Percentiles rank a stretch among this genome's conserved stretches.
Conservation (phyloP, 2,329 filamentous ascomycete species). For the Clonostachys sp. region DNA sequence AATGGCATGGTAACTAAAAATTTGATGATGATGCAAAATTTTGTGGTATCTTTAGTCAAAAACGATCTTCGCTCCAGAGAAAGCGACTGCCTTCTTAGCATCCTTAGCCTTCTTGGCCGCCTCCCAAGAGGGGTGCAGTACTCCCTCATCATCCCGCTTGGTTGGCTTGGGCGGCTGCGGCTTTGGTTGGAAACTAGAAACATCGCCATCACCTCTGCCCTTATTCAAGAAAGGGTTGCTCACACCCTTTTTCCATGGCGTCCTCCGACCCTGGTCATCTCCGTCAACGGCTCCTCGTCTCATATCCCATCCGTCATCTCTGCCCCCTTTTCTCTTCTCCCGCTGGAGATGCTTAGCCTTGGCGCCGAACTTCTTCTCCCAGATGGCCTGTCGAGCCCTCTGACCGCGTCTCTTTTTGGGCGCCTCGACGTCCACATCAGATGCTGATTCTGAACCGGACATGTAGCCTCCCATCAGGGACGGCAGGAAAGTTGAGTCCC, state of each 20-base stretch:
- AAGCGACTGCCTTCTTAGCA: conserved; percentile 43
- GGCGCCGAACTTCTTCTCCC: conserved; percentile 74
- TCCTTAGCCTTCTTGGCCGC: conserved; percentile 60
- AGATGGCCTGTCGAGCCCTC: conserved; percentile 71
- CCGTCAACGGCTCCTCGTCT: conserved; percentile 48
- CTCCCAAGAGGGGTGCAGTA: conserved; percentile 62
- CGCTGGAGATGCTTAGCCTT: conserved; percentile 62
- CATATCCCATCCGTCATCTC: conserved; percentile 54
- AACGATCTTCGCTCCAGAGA: conserved; percentile 52
- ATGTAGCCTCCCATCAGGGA: conserved; percentile 76
- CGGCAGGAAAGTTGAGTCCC: conserved; percentile 63
- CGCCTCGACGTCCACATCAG: conserved; percentile 59
- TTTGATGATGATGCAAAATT: no score
- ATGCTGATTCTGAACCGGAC: conserved; percentile 68
- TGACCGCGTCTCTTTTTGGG: conserved; percentile 74
- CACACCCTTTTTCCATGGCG: conserved; percentile 50
- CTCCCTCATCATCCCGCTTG: conserved; percentile 43
- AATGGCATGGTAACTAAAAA: no score
- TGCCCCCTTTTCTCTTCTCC: conserved; percentile 25
- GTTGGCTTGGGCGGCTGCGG: conserved; percentile 17
- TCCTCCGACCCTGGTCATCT: conserved; percentile 24
- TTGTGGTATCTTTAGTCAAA: conserved; percentile 38
- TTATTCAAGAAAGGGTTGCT: conserved; percentile 23
- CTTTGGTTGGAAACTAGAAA: not conserved
- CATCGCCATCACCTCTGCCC: conserved; percentile 2